phyloP scores from a whole-genome alignment of 78 protist species.

The Dictyostelium firmibasis region DNA sequence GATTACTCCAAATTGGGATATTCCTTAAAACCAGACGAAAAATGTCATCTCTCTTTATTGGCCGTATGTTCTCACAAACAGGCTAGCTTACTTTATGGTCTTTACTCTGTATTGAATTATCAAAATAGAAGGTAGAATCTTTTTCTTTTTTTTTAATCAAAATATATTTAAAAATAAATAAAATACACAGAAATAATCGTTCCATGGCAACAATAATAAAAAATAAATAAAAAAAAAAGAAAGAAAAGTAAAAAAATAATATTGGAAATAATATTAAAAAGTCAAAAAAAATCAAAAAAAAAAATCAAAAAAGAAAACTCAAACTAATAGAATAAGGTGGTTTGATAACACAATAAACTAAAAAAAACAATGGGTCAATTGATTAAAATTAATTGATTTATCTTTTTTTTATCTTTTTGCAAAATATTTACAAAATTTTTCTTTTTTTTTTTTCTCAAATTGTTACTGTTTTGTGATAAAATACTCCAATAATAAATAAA shows the following conservation, averaged over 20 bases:
- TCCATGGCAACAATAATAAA: background rate
- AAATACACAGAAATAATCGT: background rate
- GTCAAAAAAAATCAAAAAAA: background rate
- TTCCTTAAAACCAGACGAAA: slow-evolving; percentile 78
- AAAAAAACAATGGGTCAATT: background rate
- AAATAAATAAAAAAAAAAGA: background rate
- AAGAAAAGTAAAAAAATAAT: background rate
- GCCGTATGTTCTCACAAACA: slow-evolving; percentile 81
- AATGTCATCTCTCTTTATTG: slow-evolving; percentile 78
- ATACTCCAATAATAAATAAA: no score
- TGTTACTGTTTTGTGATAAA: no score
- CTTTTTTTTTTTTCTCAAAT: background rate
- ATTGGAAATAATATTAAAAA: background rate
- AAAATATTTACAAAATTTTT: background rate
- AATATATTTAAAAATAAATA: background rate
- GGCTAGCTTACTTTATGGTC: slow-evolving; percentile 76
- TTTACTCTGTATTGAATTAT: slow-evolving; percentile 78
- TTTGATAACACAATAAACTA: background rate
- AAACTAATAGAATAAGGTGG: background rate
- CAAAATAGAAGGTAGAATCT: slow-evolving; percentile 68
- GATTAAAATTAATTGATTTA: background rate
- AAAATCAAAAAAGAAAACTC: background rate
- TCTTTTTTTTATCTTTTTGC: background rate
- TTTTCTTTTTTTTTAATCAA: background rate
- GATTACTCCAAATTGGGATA: slow-evolving; percentile 81